Evolutionary conservation across 2,329 filamentous ascomycete species (phyloP).

Genomic region (Aspergillus pseudotamarii): DNA sequence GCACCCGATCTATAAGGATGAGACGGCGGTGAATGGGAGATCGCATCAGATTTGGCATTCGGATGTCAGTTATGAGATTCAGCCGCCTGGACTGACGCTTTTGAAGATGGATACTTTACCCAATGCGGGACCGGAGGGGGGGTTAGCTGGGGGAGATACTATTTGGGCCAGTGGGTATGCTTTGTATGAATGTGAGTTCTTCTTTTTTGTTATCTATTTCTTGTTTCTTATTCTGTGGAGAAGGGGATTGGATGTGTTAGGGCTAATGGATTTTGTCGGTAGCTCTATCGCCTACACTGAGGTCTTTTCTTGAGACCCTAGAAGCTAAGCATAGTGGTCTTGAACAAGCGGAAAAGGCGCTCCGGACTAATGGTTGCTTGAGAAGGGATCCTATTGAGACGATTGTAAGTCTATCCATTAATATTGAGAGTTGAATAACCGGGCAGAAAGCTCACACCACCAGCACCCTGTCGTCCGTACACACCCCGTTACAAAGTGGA

Average conservation of each 20-base stretch:
- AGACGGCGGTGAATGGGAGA: conserved; percentile 2
- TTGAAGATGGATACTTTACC: conserved; percentile 29
- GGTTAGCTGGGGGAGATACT: neutral
- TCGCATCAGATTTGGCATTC: conserved; percentile 25
- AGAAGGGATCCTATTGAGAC: neutral
- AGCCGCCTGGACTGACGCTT: conserved; percentile 33
- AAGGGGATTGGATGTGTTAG: neutral
- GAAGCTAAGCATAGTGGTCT: neutral
- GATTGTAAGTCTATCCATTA: neutral
- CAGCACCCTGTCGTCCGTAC: neutral
- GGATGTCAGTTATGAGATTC: conserved; percentile 31
- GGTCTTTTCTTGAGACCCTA: neutral
- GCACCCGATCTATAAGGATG: conserved; percentile 10
- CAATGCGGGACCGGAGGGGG: conserved; percentile 20
- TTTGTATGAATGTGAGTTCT: neutral
- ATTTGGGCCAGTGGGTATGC: neutral
- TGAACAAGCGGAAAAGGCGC: neutral
- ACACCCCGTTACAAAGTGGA: conserved; percentile 28
- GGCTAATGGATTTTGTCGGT: neutral
- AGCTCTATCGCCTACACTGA: neutral
- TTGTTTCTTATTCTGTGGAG: neutral
- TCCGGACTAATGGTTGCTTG: neutral
- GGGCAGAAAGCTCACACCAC: neutral
- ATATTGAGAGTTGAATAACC: neutral
- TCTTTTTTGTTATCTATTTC: neutral